Percentiles rank a stretch among this genome's conserved stretches.
These are phyloP conservation scores for Acanthamoeba lenticulata DNA, from an alignment of 208 protist genomes.

Conservation along the genomic window DNA sequence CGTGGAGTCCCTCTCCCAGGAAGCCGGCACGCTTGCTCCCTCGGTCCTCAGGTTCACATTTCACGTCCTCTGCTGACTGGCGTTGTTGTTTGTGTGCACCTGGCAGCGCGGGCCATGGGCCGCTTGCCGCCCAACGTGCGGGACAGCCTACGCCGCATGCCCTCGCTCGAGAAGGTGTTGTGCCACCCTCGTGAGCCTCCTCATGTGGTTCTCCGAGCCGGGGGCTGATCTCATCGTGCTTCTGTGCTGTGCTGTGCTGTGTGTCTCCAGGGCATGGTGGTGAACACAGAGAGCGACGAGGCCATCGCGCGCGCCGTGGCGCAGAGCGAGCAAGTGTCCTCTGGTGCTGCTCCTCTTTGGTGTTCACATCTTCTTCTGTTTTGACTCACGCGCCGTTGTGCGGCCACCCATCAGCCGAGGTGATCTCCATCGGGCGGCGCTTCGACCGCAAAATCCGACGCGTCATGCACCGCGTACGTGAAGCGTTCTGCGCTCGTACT, in stretches of 20 bases:
- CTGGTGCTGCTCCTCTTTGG: neutral
- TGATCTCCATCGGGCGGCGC: conserved; percentile 3
- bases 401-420: neutral
- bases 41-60: too few relatives aligned
- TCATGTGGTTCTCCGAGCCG: too few relatives aligned
- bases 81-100: too few relatives aligned
- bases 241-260: neutral
- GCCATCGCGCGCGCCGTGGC: neutral
- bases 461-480: neutral
- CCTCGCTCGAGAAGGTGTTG: neutral
- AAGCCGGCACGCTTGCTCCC: neutral
- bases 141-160: conserved; percentile 2
- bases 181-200: neutral
- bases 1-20: neutral
- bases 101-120: neutral
- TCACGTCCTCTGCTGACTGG: too few relatives aligned
- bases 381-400: neutral
- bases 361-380: too few relatives aligned
- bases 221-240: too few relatives aligned
- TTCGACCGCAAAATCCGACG: conserved; percentile 1
- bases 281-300: conserved; percentile 31
- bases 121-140: neutral
- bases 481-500: too few relatives aligned
- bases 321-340: conserved; percentile 21
- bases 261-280: neutral